Base-by-base conservation (phyloP, 1,139 yeast species). In the Debaryomyces fabryi region DNA sequence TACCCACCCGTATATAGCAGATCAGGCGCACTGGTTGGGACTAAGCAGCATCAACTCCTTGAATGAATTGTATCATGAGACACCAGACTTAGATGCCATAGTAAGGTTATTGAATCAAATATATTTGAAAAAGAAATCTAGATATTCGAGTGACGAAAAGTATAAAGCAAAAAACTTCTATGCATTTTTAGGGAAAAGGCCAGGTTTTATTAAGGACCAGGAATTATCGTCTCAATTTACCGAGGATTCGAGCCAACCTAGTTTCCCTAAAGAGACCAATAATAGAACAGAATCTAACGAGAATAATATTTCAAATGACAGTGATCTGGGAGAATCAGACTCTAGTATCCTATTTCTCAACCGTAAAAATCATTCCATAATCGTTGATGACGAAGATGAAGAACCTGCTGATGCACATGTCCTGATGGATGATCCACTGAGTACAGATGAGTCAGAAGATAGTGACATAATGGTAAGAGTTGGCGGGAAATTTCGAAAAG, bases 1-100 rank as follows among this genome's bases (percentile, higher is more conserved):
- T 56, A 68, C 78, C 2, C 79, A 75, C 56, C 81, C 81, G 0
- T 76, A 76, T 52, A 54, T 76, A 20, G 76, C 79, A 3, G 81
- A 76, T 52, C 78, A 74, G 51, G 79, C 78, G 2, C 76, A 73
- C 50, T 76, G 75, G 63, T 60, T 76, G 42, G 80, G 76, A 1
- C 59, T 76, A 9, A 64, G 76, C 8, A 63, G 68, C 40, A 58
- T 65, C 3, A 68, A 67, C 29, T 67, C 69, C 45, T 60, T 76
- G 50, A 74, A 76, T 56, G 73, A 71, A 35, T 53, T 76, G 40
- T 75, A 71, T 53, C 68, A 65, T 42, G 71, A 68, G 13, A 62
- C 61, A 37, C 68, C 66, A 20, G 71, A 74, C 45, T 57, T 74
- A 16, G 70, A 67, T 36, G 57, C 58, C 1, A 72, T 76, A 41